Conservation (phyloP, 805 yeast genomes). For the Blastobotrys terrestris region DNA sequence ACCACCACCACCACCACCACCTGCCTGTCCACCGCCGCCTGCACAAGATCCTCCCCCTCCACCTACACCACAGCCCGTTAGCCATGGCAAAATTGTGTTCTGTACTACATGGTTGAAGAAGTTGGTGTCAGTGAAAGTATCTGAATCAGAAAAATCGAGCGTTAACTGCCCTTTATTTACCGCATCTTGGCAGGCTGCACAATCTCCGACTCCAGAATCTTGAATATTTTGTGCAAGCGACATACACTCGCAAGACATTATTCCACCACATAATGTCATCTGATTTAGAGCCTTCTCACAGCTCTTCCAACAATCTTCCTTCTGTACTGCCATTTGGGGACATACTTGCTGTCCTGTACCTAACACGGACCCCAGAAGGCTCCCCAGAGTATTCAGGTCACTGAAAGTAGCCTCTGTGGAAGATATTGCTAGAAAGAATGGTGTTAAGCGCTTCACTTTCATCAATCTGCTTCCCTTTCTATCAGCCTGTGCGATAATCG, state of each 20-base stretch:
- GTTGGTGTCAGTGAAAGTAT: constrained; percentile 10
- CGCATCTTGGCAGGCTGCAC: constrained; percentile 17
- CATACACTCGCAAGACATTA: constrained; percentile 12
- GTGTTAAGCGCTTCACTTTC: background rate
- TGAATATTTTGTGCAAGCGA: constrained; percentile 7
- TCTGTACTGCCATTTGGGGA: background rate
- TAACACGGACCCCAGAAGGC: background rate
- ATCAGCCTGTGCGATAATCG: no score
- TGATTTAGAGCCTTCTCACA: constrained; percentile 13
- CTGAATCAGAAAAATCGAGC: constrained; percentile 11
- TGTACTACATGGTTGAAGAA: constrained; percentile 17
- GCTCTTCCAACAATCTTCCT: constrained; percentile 15
- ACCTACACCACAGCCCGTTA: constrained; percentile 12
- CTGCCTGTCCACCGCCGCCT: no score
- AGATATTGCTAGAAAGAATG: background rate
- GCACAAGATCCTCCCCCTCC: background rate
- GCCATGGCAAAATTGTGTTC: constrained; percentile 16
- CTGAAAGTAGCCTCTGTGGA: background rate
- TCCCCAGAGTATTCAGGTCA: background rate
- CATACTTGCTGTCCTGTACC: background rate
- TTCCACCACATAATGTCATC: constrained; percentile 12
- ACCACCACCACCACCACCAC: background rate
- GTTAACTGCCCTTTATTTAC: constrained; percentile 7
- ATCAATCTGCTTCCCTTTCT: background rate
- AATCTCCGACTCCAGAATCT: constrained; percentile 11